Base-by-base conservation (phyloP, 2,329 filamentous ascomycete genomes). In the Penicillium janthinellum region DNA sequence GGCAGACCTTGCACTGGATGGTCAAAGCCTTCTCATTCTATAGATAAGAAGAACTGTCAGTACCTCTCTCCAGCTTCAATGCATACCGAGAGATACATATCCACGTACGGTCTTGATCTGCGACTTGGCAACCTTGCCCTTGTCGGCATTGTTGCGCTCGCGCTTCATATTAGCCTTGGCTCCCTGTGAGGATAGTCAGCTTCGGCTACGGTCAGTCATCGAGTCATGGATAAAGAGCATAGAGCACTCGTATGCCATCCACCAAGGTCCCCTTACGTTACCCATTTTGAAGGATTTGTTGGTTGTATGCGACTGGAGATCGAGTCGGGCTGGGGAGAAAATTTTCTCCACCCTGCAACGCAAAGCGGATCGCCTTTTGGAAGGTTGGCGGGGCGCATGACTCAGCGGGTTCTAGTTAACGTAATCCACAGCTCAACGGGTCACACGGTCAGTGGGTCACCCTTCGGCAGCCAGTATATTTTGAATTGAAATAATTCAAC, bases 1-100 rank as follows among this genome's bases (percentile, higher is more conserved):
- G 90, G 88, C 90, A 93, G 71, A 87, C 82, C 67, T 85, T 79
- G 83, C 90, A 93, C 77, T 91, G 88, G 77, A 92, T 90, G 72
- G 85, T 88, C 81, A 87, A 90, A 60, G 90, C 90, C 67, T 88
- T 82, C 68, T 84, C 82, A 80, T 92, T 92, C 88, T 90, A 66
- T 54, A 60, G 25, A 12, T 28, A 20, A 31, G 4, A 28, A 8
- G 1, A 0, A 42, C 5, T 7, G 11, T 37, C 5, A 50, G 31
- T 3, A 5, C 15, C 28, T 12, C 12, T 38, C 14, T 38, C 35
- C 15, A 37, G 20, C 8, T 34, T 7, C 5, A 15, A 37, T 14
- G 45, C n/a, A 48, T 15, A 22, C 1, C 20, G n/a, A 8, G 4
- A 15, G 22, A 44, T 14, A 4, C 12, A n/a, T 3, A 8, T 39